These are phyloP conservation scores for Tuber melanosporum DNA, from an alignment of 495 filamentous ascomycete genomes.

Conservation along the genomic window DNA sequence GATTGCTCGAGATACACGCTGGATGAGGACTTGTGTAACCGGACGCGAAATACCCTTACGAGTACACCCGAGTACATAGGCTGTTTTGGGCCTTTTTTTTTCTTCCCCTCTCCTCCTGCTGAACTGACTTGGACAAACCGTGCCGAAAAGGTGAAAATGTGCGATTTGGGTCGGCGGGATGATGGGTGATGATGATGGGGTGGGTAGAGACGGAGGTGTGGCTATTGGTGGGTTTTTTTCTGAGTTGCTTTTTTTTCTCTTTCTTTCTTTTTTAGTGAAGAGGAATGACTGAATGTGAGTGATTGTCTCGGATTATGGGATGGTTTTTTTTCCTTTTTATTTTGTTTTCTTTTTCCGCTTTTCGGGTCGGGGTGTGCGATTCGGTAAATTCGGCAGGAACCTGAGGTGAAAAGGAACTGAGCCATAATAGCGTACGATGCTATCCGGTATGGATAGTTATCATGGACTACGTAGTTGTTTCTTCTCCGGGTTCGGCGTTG, in stretches of 20 bases:
- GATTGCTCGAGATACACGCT: too few species aligned
- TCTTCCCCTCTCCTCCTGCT: neutral
- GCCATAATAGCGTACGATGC: neutral
- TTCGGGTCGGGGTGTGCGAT: neutral
- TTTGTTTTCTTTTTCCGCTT: constrained; percentile 28
- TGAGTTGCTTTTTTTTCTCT: neutral
- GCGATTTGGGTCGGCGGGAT: neutral
- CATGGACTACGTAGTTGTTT: constrained; percentile 23
- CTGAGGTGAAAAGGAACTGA: neutral
- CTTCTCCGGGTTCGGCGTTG: constrained; percentile 21
- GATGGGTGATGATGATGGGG: neutral
- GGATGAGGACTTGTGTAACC: too few species aligned
- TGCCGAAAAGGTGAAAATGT: neutral
- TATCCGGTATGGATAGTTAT: neutral
- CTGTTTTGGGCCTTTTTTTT: neutral
- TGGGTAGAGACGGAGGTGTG: neutral
- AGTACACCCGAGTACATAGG: neutral
- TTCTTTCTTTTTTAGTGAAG: neutral
- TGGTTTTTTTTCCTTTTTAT: constrained; percentile 9
- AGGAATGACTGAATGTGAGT: neutral
- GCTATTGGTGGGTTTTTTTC: neutral
- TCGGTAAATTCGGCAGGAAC: neutral
- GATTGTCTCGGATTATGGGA: neutral
- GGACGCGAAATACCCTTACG: too few species aligned
- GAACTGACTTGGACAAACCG: neutral